Conservation (phyloP, 1,284 basidiomycete genomes). For the Moesziomyces antarcticus region DNA sequence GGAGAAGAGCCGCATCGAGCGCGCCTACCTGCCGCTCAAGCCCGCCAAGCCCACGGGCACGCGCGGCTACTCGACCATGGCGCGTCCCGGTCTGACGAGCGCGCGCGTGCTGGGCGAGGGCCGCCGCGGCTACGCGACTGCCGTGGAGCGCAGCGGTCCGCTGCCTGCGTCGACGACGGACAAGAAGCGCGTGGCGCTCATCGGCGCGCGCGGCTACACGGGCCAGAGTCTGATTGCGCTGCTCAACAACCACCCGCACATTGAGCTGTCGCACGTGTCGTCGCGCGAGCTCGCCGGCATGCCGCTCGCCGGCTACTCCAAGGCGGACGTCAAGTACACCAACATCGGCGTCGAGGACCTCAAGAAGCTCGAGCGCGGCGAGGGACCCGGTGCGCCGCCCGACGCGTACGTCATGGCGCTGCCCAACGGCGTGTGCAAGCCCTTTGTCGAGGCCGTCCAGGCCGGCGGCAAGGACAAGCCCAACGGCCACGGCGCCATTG, state of each 20-base stretch:
- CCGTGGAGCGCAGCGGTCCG: constrained; percentile 69
- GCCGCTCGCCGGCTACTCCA: constrained; percentile 84
- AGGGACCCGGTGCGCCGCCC: constrained; percentile 61
- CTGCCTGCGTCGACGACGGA: constrained; percentile 73
- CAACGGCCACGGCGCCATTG: constrained; percentile 76
- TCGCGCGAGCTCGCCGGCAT: constrained; percentile 92
- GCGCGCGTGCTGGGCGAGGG: constrained; percentile 66
- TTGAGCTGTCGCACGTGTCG: constrained; percentile 92
- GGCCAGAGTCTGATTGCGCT: constrained; percentile 89
- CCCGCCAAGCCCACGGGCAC: constrained; percentile 72
- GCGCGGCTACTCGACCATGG: constrained; percentile 64
- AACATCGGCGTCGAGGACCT: constrained; percentile 66
- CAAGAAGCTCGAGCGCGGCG: constrained; percentile 62
- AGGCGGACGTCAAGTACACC: constrained; percentile 74
- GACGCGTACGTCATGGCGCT: constrained; percentile 82
- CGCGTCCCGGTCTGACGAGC: constrained; percentile 69
- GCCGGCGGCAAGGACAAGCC: constrained; percentile 73
- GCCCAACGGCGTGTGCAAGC: constrained; percentile 95
- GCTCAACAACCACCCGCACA: constrained; percentile 84
- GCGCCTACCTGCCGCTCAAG: constrained; percentile 89
- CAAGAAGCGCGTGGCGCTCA: constrained; percentile 88
- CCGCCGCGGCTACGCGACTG: constrained; percentile 69
- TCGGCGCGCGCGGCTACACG: constrained; percentile 95
- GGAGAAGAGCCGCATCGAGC: constrained; percentile 83
- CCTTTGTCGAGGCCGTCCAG: constrained; percentile 95